These are phyloP conservation scores for Dalechampia spathulata DNA, from an alignment of 441 rosid genomes.

Conservation along the genomic window DNA sequence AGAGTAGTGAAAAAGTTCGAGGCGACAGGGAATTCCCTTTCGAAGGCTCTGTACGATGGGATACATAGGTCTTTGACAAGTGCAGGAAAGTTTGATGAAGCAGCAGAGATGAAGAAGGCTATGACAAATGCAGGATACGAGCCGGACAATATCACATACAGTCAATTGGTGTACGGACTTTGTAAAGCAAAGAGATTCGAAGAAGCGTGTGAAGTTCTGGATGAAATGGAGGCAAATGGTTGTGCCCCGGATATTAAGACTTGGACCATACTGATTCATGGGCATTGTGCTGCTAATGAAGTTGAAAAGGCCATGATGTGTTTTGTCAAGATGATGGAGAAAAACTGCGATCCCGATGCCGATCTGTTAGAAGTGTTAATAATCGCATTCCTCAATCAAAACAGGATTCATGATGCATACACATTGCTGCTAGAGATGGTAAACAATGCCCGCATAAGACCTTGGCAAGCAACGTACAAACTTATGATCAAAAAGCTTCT, in stretches of 20 bases:
- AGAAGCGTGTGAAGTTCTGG: conserved; percentile 56
- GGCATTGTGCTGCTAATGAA: conserved; percentile 59
- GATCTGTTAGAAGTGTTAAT: conserved; percentile 56
- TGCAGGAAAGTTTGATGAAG: conserved; percentile 60
- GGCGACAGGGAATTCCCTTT: conserved; percentile 45
- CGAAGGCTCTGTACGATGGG: conserved; percentile 72
- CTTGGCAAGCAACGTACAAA: conserved; percentile 82
- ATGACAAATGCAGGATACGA: conserved; percentile 64
- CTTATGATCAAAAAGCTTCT: conserved; percentile 59
- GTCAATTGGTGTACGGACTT: conserved; percentile 81
- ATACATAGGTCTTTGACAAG: conserved; percentile 68
- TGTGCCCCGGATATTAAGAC: conserved; percentile 69
- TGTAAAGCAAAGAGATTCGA: conserved; percentile 71
- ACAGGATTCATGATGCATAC: conserved; percentile 57
- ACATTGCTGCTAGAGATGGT: conserved; percentile 54
- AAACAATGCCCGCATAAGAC: conserved; percentile 39
- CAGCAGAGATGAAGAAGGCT: conserved; percentile 42
- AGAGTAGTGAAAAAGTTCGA: conserved; percentile 57
- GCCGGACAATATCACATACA: conserved; percentile 83
- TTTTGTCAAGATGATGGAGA: conserved; percentile 60
- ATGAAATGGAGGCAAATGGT: conserved; percentile 61
- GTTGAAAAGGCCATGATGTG: conserved; percentile 50
- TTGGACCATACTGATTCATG: conserved; percentile 91
- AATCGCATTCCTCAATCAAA: conserved; percentile 52
- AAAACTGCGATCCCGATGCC: conserved; percentile 46